A percentile compares a stretch with the other conserved stretches of the same genome.
Conservation (phyloP, 495 filamentous ascomycete species). For the Podospora comata region DNA sequence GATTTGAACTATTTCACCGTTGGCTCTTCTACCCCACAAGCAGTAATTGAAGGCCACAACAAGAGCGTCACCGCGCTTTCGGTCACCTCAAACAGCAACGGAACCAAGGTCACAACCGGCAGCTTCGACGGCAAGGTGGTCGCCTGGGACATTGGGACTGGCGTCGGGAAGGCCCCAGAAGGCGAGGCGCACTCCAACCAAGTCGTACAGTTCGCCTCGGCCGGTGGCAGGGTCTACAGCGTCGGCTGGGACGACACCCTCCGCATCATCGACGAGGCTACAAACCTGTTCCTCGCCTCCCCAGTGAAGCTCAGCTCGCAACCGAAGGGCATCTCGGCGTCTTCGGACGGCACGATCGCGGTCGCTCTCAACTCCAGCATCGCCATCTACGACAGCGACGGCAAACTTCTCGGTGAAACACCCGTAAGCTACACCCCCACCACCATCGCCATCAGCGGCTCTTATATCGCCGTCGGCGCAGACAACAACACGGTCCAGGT, state of each 20-base stretch:
- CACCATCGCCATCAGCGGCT: constrained; percentile 63
- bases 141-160: constrained; percentile 71
- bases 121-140: constrained; percentile 86
- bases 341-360: constrained; percentile 46
- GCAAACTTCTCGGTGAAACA: constrained; percentile 50
- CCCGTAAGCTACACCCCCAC: constrained; percentile 57
- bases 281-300: constrained; percentile 48
- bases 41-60: constrained; percentile 86
- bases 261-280: constrained; percentile 64
- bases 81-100: constrained; percentile 45
- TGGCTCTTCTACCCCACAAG: constrained; percentile 62
- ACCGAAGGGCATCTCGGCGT: constrained; percentile 49
- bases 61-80: constrained; percentile 80
- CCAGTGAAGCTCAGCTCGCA: constrained; percentile 48
- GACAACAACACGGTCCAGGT: constrained; percentile 70
- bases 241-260: constrained; percentile 95
- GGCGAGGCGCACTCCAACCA: constrained; percentile 80
- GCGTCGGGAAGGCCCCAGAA: constrained; percentile 63
- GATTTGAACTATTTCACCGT: constrained; percentile 85
- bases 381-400: constrained; percentile 57
- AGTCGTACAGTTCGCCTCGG: constrained; percentile 68
- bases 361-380: constrained; percentile 66
- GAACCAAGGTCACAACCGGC: constrained; percentile 73
- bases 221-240: constrained; percentile 65
- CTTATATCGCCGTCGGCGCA: constrained; percentile 69